Conservation (phyloP, 1,284 basidiomycete species). For the Phaffia rhodozyma region DNA sequence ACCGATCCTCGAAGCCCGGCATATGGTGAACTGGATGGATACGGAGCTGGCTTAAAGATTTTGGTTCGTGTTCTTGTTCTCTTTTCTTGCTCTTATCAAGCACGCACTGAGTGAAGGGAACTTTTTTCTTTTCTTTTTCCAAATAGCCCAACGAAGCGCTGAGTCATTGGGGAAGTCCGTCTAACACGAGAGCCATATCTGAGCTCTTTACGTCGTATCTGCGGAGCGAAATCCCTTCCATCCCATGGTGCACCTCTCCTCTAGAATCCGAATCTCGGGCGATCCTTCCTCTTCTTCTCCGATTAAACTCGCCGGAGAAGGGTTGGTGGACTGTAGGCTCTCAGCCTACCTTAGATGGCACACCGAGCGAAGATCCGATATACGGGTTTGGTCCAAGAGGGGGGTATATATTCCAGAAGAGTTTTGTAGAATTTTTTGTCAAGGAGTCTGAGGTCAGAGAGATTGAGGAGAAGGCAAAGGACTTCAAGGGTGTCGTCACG, state of each 20-base stretch:
- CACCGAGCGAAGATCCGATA: constrained; percentile 55
- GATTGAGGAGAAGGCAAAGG: constrained; percentile 49
- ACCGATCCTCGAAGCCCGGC: constrained; percentile 94
- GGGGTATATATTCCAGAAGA: constrained; percentile 94
- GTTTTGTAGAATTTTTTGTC: constrained; percentile 94
- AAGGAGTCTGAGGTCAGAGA: constrained; percentile 48
- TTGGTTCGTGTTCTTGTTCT: constrained; percentile 28
- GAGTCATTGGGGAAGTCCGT: constrained; percentile 70
- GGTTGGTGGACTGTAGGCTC: constrained; percentile 96
- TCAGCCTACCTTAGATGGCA: constrained; percentile 84
- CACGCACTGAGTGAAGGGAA: background rate
- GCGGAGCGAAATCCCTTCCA: constrained; percentile 46
- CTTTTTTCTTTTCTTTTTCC: background rate
- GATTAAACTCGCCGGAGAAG: constrained; percentile 49
- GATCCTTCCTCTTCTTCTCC: constrained; percentile 67
- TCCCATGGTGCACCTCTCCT: constrained; percentile 81
- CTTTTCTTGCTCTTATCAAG: background rate
- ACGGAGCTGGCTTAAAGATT: constrained; percentile 46
- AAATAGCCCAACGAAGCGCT: constrained; percentile 52
- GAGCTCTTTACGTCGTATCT: constrained; percentile 69
- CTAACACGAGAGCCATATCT: constrained; percentile 57
- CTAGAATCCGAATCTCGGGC: constrained; percentile 71
- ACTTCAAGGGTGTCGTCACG: constrained; percentile 53
- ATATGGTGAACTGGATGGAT: constrained; percentile 94
- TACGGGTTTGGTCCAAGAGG: constrained; percentile 87